Evolutionary conservation across 78 protist species (phyloP).

Genomic region (Isochrysis galbana): DNA sequence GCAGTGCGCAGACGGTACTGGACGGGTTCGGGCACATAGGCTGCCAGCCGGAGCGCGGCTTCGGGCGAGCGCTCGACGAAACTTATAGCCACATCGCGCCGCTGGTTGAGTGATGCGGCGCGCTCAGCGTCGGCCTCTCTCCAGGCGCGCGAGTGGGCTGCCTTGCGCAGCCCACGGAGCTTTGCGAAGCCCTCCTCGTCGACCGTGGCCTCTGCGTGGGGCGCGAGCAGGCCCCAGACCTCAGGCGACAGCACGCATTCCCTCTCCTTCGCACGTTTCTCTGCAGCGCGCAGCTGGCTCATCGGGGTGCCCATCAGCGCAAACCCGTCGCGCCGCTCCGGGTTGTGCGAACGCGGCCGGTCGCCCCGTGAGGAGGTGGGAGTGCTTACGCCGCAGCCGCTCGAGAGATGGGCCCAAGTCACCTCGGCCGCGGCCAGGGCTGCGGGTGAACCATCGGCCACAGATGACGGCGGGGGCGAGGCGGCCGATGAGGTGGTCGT

Average conservation of each 20-base stretch:
- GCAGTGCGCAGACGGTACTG: neutral
- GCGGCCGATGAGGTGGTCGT: too few relatives aligned
- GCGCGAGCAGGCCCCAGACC: neutral
- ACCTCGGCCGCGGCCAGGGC: too few relatives aligned
- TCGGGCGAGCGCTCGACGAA: neutral
- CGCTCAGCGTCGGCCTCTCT: neutral
- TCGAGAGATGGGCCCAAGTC: too few relatives aligned
- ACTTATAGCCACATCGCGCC: neutral
- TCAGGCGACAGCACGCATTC: neutral
- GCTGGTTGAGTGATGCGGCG: neutral
- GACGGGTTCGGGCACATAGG: neutral
- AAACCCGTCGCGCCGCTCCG: neutral
- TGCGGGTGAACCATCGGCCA: too few relatives aligned
- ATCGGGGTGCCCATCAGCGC: neutral
- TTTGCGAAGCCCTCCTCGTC: neutral
- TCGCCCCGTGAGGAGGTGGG: too few relatives aligned
- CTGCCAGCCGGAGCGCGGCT: neutral
- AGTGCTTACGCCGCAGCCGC: too few relatives aligned
- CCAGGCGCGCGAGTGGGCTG: neutral
- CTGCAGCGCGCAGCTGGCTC: neutral
- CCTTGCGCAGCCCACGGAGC: neutral
- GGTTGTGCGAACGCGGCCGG: too few relatives aligned
- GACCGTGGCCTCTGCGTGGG: neutral
- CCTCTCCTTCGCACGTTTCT: neutral
- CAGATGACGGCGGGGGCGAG: too few relatives aligned